These are phyloP conservation scores for Pleurotus eryngii DNA, from an alignment of 768 basidiomycete species.

Conservation along the genomic window DNA sequence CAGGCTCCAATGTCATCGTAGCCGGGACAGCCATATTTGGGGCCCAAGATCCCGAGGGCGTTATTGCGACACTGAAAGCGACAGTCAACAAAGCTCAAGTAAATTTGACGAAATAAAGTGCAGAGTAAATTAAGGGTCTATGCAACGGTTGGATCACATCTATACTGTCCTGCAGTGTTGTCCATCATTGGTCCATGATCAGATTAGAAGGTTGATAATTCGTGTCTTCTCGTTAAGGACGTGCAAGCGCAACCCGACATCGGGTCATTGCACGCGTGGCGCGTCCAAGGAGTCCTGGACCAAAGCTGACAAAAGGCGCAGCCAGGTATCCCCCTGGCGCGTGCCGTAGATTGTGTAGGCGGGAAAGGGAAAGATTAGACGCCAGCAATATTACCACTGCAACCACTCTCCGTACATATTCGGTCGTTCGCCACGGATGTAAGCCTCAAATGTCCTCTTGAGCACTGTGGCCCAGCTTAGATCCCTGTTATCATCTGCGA, in stretches of 20 bases:
- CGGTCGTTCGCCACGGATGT: constrained; percentile 84
- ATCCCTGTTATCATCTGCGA: constrained; percentile 72
- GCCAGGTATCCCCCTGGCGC: too few relatives aligned
- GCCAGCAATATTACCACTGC: constrained; percentile 35
- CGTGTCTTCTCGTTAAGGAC: background rate
- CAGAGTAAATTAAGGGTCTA: constrained; percentile 9
- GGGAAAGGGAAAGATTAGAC: background rate
- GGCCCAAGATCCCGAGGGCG: constrained; percentile 71
- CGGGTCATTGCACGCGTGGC: background rate
- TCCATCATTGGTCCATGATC: background rate
- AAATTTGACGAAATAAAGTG: constrained; percentile 24
- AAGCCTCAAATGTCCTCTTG: constrained; percentile 94
- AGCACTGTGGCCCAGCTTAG: constrained; percentile 91
- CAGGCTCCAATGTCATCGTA: constrained; percentile 97
- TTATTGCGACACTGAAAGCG: constrained; percentile 70
- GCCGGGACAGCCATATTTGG: constrained; percentile 95
- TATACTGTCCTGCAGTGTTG: background rate
- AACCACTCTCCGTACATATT: constrained; percentile 94
- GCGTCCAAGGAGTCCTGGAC: too few relatives aligned
- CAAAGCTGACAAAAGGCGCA: too few relatives aligned
- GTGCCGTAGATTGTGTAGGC: too few relatives aligned
- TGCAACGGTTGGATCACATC: background rate
- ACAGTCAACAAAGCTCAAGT: constrained; percentile 68
- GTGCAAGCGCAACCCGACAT: background rate
- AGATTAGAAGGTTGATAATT: background rate